Evolutionary conservation across 495 filamentous ascomycete species (phyloP).

Genomic region (Neurospora sp.): DNA sequence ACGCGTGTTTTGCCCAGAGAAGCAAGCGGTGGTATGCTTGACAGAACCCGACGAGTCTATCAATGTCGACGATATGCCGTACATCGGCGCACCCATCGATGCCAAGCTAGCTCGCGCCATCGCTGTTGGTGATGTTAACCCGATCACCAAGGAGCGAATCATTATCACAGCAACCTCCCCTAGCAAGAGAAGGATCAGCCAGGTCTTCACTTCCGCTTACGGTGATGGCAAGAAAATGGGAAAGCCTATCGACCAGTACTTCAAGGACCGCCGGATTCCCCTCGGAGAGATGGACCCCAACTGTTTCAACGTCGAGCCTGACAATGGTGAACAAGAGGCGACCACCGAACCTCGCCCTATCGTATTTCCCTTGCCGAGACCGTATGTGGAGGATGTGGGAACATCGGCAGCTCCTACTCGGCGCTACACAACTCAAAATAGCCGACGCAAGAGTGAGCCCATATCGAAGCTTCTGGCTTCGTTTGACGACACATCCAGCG

Average conservation of each 20-base stretch:
- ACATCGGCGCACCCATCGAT: slow-evolving; percentile 66
- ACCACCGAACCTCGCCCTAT: slow-evolving; percentile 24
- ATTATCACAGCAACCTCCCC: slow-evolving; percentile 23
- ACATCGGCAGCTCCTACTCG: slow-evolving; percentile 9
- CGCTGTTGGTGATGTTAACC: slow-evolving; percentile 77
- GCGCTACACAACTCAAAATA: slow-evolving; percentile 15
- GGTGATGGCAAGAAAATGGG: slow-evolving; percentile 30
- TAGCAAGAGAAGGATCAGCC: slow-evolving; percentile 32
- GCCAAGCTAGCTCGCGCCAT: slow-evolving; percentile 61
- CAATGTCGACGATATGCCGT: slow-evolving; percentile 57
- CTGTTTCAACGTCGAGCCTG: slow-evolving; percentile 44
- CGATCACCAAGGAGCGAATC: slow-evolving; percentile 73
- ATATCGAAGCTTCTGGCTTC: slow-evolving; percentile 25
- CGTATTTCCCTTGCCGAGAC: slow-evolving; percentile 38
- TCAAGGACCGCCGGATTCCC: slow-evolving; percentile 61
- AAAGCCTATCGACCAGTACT: slow-evolving; percentile 70
- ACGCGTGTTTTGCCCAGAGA: slow-evolving; percentile 78
- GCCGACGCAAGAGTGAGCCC: slow-evolving; percentile 32
- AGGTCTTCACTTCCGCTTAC: slow-evolving; percentile 22
- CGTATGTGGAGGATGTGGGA: slow-evolving; percentile 28
- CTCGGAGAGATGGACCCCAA: slow-evolving; percentile 84
- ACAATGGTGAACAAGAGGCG: slow-evolving; percentile 6
- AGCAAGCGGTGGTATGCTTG: slow-evolving; percentile 59
- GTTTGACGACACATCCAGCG: background rate
- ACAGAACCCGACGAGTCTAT: slow-evolving; percentile 51